Evolutionary conservation across 345 rosid genomes (phyloP).

Genomic region (Microcos paniculata): DNA sequence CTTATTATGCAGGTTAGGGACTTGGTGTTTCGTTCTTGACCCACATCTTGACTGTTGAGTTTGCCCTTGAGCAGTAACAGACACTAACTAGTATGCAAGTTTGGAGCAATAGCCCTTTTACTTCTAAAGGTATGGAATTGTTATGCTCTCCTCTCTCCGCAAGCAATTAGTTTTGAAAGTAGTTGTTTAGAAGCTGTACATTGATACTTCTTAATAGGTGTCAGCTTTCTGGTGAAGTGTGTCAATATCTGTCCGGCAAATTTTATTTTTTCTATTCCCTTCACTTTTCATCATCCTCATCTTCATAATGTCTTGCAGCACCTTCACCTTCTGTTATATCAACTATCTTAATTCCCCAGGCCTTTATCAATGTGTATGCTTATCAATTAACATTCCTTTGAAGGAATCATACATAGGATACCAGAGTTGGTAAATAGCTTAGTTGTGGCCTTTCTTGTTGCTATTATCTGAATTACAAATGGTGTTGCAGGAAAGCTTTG

Average conservation of each 20-base stretch:
- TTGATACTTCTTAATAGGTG: not conserved
- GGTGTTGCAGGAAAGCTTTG: conserved; percentile 52
- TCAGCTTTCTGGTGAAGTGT: conserved; percentile 8
- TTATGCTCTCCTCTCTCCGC: conserved; percentile 16
- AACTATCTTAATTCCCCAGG: conserved; percentile 1
- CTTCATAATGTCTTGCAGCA: not conserved
- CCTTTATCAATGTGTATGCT: not conserved
- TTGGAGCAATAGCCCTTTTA: conserved; percentile 36
- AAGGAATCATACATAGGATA: conserved; percentile 25
- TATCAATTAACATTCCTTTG: conserved; percentile 8
- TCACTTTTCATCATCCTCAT: not conserved
- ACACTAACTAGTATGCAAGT: conserved; percentile 29
- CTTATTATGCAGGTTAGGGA: conserved; percentile 65
- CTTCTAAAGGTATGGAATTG: conserved; percentile 42
- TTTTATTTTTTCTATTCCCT: conserved; percentile 1
- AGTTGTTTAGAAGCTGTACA: not conserved
- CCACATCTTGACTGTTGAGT: conserved; percentile 11
- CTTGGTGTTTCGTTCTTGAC: conserved; percentile 27
- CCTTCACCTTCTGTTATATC: conserved; percentile 1
- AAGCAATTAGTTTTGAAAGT: not conserved
- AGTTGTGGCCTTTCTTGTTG: conserved; percentile 25
- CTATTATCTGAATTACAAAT: conserved; percentile 36
- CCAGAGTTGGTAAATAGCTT: conserved; percentile 28
- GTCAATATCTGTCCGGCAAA: not conserved
- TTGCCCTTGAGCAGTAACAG: conserved; percentile 25